phyloP scores from a whole-genome alignment of 768 basidiomycete genomes.

The Suillus sp. region DNA sequence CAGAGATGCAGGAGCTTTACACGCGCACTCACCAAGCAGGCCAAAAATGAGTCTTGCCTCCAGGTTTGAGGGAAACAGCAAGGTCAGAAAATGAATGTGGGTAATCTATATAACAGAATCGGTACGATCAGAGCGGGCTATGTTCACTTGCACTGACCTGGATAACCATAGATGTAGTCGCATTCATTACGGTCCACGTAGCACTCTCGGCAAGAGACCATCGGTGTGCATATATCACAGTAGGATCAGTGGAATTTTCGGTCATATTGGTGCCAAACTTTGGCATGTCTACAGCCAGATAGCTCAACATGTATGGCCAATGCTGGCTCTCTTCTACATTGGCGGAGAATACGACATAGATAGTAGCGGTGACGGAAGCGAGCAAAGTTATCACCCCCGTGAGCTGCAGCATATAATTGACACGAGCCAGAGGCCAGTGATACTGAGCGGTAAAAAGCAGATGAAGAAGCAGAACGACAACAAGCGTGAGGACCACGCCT shows the following conservation, averaged over 20 bases:
- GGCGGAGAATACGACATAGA: constrained; percentile 70
- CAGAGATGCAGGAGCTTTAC: neutral
- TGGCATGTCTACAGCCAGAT: constrained; percentile 75
- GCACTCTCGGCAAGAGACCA: constrained; percentile 72
- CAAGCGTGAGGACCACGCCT: constrained; percentile 83
- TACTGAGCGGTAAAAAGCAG: constrained; percentile 95
- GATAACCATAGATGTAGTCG: constrained; percentile 77
- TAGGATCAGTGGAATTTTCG: constrained; percentile 24
- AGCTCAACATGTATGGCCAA: constrained; percentile 97
- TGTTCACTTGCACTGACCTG: constrained; percentile 56
- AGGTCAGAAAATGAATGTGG: constrained; percentile 95
- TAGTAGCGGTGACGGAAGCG: constrained; percentile 72
- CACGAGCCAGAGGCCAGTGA: constrained; percentile 90
- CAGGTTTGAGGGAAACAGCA: constrained; percentile 88
- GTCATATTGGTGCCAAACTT: constrained; percentile 30
- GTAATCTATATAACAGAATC: constrained; percentile 62
- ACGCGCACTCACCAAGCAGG: constrained; percentile 64
- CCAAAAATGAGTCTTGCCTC: constrained; percentile 86
- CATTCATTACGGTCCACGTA: constrained; percentile 88
- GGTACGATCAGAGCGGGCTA: constrained; percentile 1
- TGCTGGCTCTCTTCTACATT: constrained; percentile 61
- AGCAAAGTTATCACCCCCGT: constrained; percentile 81
- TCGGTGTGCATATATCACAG: constrained; percentile 22
- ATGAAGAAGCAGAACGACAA: constrained; percentile 84
- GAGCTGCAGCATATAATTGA: constrained; percentile 91